A percentile compares a stretch with the other conserved stretches of the same genome.
phyloP scores from a whole-genome alignment of 176 grass and related monocot genomes.

The Coix lacrymajobi region DNA sequence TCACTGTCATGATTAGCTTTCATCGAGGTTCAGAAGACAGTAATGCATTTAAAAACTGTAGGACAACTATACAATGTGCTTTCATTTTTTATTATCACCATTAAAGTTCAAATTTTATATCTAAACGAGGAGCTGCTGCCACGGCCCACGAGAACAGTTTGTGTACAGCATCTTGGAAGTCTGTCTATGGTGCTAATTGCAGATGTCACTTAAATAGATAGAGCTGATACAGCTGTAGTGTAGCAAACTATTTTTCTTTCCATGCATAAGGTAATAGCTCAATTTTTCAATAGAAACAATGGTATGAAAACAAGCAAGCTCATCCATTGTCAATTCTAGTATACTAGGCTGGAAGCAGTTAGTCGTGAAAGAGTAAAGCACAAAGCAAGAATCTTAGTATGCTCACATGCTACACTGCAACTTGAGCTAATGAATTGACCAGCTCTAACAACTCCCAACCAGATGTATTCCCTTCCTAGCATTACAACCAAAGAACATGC shows the following conservation, averaged over 20 bases:
- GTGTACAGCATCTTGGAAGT: not conserved
- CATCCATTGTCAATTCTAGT: not conserved
- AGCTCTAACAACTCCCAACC: not conserved
- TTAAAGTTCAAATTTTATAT: not conserved
- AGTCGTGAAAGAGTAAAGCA: not conserved
- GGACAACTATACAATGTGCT: not conserved
- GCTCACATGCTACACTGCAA: not conserved
- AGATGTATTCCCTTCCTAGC: conserved; percentile 3
- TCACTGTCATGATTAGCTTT: conserved; percentile 1
- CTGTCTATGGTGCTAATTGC: not conserved
- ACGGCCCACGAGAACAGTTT: not conserved
- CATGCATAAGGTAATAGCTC: not conserved
- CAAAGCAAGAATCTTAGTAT: not conserved
- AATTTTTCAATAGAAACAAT: not conserved
- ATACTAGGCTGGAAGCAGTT: not conserved
- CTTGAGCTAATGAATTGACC: not conserved
- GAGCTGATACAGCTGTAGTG: not conserved
- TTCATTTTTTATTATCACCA: not conserved
- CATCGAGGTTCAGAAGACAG: not conserved
- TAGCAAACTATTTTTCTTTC: not conserved
- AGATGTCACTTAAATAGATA: not conserved
- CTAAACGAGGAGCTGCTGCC: not conserved
- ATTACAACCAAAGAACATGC: not conserved
- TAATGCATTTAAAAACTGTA: not conserved
- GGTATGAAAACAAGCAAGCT: not conserved